Evolutionary conservation across 345 rosid genomes (phyloP), one percentile per base, ranked within the genome.

Genomic region (Aquilaria yunnanensis): DNA sequence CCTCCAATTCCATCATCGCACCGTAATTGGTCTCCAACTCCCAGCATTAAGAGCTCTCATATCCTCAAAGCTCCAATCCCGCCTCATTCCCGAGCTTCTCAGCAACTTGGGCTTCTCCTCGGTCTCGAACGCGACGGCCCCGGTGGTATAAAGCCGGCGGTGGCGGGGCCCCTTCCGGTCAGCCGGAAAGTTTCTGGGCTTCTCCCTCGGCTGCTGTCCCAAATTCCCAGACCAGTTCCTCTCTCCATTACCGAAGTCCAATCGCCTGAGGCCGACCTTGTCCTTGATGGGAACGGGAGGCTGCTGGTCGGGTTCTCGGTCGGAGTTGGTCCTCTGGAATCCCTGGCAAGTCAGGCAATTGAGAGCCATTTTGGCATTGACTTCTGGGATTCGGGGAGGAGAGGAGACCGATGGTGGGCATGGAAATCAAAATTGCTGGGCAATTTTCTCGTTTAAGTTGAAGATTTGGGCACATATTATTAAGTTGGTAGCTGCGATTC

Each of bases 61-160:
- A 75, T 90, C 84, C 76, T 93, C 94, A 62, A 93, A 90, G 78
- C 97, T 93, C 98, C 97, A 93, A 69, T 93, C 93, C 67, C 98
- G 86, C 75, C 97, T 84, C 72, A 89, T 78, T 46, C 97, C 98
- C 61, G 81, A 69, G 71, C 97, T 93, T 71, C 97, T 77, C 12
- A 79, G 71, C 83, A 93, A 65, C 81, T 50, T 93, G 1, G 96
- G 97, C 64, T 71, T 80, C 64, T 71, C 81, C 5, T 54, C 81
- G 0, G 31, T 71, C 5, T 43, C 67, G 51, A 60, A 78, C 32
- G 75, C 58, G 14, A 72, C 14, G 0, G 60, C 58, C 32, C 78
- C 81, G 3, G 76, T 58, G 9, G 78, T 80, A 47, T 71, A 61
- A 6, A 70, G 62, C 53, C 82, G 77, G 16, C 83, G 83, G 57